A percentile compares a stretch with the other conserved stretches of the same genome.
Conservation (phyloP, 2,329 filamentous ascomycete genomes). For the Cercospora nicotianae region DNA sequence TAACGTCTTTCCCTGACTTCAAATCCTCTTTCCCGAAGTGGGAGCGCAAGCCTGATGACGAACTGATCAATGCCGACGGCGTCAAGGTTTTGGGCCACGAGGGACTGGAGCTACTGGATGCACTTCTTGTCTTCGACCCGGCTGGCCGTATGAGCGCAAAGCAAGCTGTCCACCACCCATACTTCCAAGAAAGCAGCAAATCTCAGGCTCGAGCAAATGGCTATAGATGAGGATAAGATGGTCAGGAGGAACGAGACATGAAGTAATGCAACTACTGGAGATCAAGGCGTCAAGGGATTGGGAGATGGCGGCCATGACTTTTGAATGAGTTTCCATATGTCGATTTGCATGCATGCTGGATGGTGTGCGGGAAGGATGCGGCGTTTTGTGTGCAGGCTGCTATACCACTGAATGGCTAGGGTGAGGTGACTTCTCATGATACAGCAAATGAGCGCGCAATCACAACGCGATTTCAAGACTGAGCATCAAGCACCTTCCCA, state of each 20-base stretch:
- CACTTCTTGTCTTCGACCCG: slow-evolving; percentile 82
- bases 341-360: not conserved
- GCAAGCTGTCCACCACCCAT: slow-evolving; percentile 79
- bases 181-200: slow-evolving; percentile 55
- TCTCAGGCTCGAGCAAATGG: slow-evolving; percentile 6
- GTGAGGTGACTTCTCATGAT: not conserved
- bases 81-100: slow-evolving; percentile 62
- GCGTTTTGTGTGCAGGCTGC: not conserved
- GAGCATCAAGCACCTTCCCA: not conserved
- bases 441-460: not conserved
- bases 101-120: slow-evolving; percentile 67
- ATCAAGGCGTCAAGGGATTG: not conserved
- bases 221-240: not conserved
- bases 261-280: slow-evolving; percentile 5
- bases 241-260: slow-evolving; percentile 1
- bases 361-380: not conserved
- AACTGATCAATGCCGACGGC: slow-evolving; percentile 63
- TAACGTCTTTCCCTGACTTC: slow-evolving; percentile 93
- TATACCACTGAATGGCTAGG: not conserved
- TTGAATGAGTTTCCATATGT: not conserved
- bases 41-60: slow-evolving; percentile 66
- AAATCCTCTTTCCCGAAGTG: slow-evolving; percentile 91
- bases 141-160: slow-evolving; percentile 86
- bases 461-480: not conserved
- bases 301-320: not conserved